Percentiles rank a stretch among this genome's conserved stretches.
These are phyloP conservation scores for Nannochloris sp. DNA, from an alignment of 139 green algal species.

Conservation along the genomic window DNA sequence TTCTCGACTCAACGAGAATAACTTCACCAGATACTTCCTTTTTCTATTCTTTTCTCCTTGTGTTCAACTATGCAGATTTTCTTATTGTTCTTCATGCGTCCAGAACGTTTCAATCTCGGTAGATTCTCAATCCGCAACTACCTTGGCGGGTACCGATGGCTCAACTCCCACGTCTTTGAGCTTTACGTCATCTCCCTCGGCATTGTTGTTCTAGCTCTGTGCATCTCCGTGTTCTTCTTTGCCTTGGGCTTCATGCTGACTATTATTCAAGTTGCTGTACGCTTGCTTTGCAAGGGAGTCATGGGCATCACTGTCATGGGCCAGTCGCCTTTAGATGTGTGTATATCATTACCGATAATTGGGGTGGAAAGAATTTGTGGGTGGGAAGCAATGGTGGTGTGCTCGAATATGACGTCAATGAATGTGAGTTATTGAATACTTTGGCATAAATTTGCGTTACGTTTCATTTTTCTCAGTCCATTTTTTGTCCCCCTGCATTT, in stretches of 20 bases:
- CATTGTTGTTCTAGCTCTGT: background rate
- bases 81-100: background rate
- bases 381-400: slow-evolving; percentile 1
- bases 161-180: background rate
- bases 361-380: background rate
- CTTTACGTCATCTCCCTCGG: background rate
- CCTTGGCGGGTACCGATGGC: background rate
- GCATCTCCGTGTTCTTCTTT: background rate
- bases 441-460: background rate
- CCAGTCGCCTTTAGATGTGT: background rate
- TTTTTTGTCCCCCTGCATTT: background rate
- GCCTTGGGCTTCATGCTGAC: background rate
- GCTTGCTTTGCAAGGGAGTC: background rate
- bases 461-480: background rate
- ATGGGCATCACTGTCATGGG: background rate
- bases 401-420: background rate
- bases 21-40: background rate
- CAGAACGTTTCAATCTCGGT: background rate
- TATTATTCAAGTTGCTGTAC: background rate
- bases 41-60: background rate
- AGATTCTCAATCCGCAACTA: background rate
- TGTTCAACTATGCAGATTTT: background rate
- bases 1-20: too few relatives aligned
- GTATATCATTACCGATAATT: background rate
- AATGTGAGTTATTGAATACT: background rate